These are phyloP conservation scores for Nyssa sinensis DNA, from an alignment of 148 eudicot species.

Conservation along the genomic window DNA sequence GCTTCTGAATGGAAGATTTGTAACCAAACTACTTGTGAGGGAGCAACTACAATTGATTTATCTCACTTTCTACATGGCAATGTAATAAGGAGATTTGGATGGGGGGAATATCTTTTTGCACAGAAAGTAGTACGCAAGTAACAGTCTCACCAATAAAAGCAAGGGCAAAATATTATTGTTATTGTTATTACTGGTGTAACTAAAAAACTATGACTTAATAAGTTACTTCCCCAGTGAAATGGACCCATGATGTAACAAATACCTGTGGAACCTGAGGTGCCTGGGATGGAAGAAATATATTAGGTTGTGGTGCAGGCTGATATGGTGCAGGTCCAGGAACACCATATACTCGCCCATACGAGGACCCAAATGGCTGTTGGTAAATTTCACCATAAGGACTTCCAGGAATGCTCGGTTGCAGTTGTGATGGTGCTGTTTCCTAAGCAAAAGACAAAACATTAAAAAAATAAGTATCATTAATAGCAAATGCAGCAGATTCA, in stretches of 20 bases:
- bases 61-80: neutral
- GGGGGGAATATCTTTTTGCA: neutral
- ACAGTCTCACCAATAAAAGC: neutral
- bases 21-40: neutral
- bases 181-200: neutral
- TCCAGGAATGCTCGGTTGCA: constrained; percentile 38
- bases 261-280: constrained; percentile 62
- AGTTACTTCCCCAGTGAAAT: neutral
- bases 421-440: constrained; percentile 39
- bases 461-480: neutral
- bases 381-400: constrained; percentile 46
- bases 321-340: constrained; percentile 47
- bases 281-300: constrained; percentile 68
- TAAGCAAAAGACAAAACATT: constrained; percentile 10
- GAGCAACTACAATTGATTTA: neutral
- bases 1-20: neutral
- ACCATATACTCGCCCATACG: constrained; percentile 43
- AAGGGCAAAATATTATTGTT: neutral
- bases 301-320: constrained; percentile 51
- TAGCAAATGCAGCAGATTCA: constrained; percentile 2
- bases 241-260: constrained; percentile 8
- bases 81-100: no score
- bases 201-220: neutral
- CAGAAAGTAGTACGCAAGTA: neutral
- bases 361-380: constrained; percentile 43